These are phyloP conservation scores for Aspergillus latus DNA, from an alignment of 2,329 filamentous ascomycete genomes.

Conservation along the genomic window DNA sequence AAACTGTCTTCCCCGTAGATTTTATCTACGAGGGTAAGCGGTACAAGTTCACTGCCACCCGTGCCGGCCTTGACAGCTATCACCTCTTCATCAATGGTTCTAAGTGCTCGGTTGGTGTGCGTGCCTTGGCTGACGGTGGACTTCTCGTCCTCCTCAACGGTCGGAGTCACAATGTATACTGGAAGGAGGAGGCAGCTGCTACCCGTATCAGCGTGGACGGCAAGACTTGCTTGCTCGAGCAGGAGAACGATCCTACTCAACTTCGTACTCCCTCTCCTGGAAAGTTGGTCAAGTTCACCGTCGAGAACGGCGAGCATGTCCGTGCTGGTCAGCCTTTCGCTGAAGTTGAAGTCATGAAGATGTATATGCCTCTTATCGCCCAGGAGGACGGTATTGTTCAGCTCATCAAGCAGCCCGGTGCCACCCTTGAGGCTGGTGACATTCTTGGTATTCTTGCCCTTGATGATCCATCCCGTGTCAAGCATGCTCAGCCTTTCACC, in stretches of 20 bases:
- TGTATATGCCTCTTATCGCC: conserved; percentile 98
- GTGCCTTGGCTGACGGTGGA: conserved; percentile 89
- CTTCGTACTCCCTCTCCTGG: conserved; percentile 91
- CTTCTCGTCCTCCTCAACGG: conserved; percentile 86
- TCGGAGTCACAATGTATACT: conserved; percentile 97
- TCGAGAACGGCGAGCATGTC: conserved; percentile 93
- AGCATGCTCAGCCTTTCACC: conserved; percentile 91
- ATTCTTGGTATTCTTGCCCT: conserved; percentile 96
- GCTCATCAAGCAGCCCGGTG: conserved; percentile 97
- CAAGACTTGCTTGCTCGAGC: conserved; percentile 96
- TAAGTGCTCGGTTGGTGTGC: conserved; percentile 89
- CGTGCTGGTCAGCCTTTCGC: conserved; percentile 89
- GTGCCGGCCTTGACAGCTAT: conserved; percentile 90
- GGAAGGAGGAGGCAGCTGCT: conserved; percentile 97
- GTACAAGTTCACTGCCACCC: conserved; percentile 97
- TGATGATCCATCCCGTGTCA: conserved; percentile 92
- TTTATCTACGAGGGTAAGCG: conserved; percentile 97
- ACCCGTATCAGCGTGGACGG: conserved; percentile 94
- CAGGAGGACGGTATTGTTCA: conserved; percentile 95
- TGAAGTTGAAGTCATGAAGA: conserved; percentile 99
- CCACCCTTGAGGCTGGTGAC: conserved; percentile 95
- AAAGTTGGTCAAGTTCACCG: conserved; percentile 96
- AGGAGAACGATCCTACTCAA: conserved; percentile 98
- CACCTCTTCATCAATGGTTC: conserved; percentile 99
- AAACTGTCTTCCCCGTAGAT: conserved; percentile 95